Conservation (phyloP, 345 rosid species). For the Eucalyptus pumila region DNA sequence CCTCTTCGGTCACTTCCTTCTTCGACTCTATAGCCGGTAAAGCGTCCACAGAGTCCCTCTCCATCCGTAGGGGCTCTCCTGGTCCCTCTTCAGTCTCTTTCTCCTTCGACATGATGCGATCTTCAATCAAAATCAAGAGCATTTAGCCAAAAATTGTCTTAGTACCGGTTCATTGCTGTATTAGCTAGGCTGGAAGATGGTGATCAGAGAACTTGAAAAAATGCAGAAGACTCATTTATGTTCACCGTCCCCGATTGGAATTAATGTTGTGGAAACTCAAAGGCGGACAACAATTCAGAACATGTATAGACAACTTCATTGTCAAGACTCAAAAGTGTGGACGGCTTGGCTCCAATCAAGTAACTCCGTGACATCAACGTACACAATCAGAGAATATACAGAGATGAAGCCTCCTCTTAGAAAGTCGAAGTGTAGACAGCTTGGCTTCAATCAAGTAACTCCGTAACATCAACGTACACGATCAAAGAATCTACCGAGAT, state of each 20-base stretch:
- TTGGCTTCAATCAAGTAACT: background rate
- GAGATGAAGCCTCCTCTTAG: too few relatives aligned
- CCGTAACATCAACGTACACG: accelerated
- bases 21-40: background rate
- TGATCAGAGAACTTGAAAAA: background rate
- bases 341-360: background rate
- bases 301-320: background rate
- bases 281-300: background rate
- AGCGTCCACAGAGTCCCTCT: slow-evolving; percentile 16
- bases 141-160: background rate
- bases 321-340: background rate
- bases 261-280: background rate
- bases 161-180: background rate
- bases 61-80: background rate
- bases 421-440: background rate
- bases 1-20: background rate
- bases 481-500: too few relatives aligned
- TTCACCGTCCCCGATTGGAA: background rate
- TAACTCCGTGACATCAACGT: too few relatives aligned
- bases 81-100: background rate
- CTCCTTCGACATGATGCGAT: background rate
- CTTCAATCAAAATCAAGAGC: background rate
- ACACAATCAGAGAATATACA: too few relatives aligned
- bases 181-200: background rate
- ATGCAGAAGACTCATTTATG: background rate